Percentiles rank a stretch among this genome's conserved stretches.
phyloP scores from a whole-genome alignment of 1,139 yeast genomes.

The Pichia sp. region DNA sequence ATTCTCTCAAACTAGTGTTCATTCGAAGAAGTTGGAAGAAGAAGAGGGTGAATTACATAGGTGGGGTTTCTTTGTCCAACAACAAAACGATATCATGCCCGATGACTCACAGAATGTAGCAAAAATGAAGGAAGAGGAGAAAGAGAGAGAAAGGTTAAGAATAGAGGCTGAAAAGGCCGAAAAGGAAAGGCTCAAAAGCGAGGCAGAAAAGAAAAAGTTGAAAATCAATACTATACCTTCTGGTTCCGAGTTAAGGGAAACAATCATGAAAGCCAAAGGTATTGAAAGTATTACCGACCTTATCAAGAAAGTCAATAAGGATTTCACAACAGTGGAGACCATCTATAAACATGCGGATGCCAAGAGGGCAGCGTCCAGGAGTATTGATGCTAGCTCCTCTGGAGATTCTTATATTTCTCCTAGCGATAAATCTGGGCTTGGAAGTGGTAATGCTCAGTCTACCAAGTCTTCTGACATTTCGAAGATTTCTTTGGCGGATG shows the following conservation, averaged over 20 bases:
- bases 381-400: not conserved
- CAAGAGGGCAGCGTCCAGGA: slow-evolving; percentile 2
- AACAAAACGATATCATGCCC: slow-evolving; percentile 43
- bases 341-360: slow-evolving; percentile 40
- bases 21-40: slow-evolving; percentile 72
- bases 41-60: slow-evolving; percentile 92
- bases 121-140: slow-evolving; percentile 9
- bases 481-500: too few relatives aligned
- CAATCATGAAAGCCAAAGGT: slow-evolving; percentile 74
- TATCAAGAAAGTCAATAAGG: slow-evolving; percentile 57
- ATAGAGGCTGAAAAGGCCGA: slow-evolving; percentile 16
- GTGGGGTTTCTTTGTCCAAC: slow-evolving; percentile 73
- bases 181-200: slow-evolving; percentile 12
- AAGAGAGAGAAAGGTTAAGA: slow-evolving; percentile 16
- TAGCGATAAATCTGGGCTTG: not conserved
- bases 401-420: not conserved
- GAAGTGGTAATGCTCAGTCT: not conserved
- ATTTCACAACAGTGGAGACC: slow-evolving; percentile 48
- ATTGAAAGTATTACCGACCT: slow-evolving; percentile 66
- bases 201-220: slow-evolving; percentile 20
- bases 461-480: not conserved
- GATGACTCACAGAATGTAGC: slow-evolving; percentile 23
- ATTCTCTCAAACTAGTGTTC: slow-evolving; percentile 59
- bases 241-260: slow-evolving; percentile 72
- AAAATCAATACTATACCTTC: slow-evolving; percentile 52